Conservation (phyloP, 306 rosid genomes). For the barrel medic (Medicago truncatula) region MtrunA17r5.0-ANR NC_053049.1:39562001-39562500, state of each 20-base stretch:
- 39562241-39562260: neutral
- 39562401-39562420: constrained; percentile 18
- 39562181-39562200: neutral
- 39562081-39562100: constrained; percentile 24
- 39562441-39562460: constrained; percentile 10
- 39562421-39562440: neutral
- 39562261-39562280: neutral
- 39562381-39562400: constrained; percentile 21
- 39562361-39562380: neutral
- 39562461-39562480: constrained; percentile 6
- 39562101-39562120: constrained; percentile 19
- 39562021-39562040: neutral
- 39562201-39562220: neutral
- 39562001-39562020: neutral
- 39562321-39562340: constrained; percentile 1
- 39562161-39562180: constrained; percentile 5
- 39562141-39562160: neutral
- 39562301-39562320: neutral
- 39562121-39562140: constrained; percentile 1
- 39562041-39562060: neutral
- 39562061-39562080: constrained; percentile 2
- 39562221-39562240: neutral
- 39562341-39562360: constrained; percentile 13
- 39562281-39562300: neutral
- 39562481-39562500: neutral